Evolutionary conservation across 495 filamentous ascomycete genomes (phyloP), one percentile per base, ranked within the genome.

Genomic region (Hyaloscypha finlandica): DNA sequence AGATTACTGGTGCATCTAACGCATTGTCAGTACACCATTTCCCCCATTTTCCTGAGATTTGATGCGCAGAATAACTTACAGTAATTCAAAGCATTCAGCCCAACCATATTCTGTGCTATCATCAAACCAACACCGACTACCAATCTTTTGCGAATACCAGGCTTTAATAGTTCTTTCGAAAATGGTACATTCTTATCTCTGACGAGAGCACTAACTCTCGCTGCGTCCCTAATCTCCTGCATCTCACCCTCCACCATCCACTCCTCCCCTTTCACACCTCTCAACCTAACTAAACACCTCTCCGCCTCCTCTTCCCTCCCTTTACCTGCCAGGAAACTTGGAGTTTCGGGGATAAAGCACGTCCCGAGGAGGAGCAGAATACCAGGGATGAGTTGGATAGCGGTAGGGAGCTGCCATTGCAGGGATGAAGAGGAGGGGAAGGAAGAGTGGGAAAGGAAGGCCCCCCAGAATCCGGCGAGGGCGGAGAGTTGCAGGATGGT

Each of bases 51-150:
- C 22, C 22, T 11, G 6, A 6, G 2, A 8, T 20, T 8, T 8
- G 19, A 53, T 20, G 51, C 22, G 8, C 19, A 60, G 9, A 16
- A 22, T n/a, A 25, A 61, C 32, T 29, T 39, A 48, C 20, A 66
- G 22, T 66, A 66, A 35, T 66, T 66, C 37, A 66, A 53, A 51
- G 64, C 64, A 53, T 66, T 66, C 39, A 66, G 55, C 19, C 64
- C 64, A 22, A 66, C 64, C 64, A 66, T 66, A 39, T 66, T 66
- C 39, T 66, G 64, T 2, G 64, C 64, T 32, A 66, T 39, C 64
- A 66, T 66, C 2, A 66, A 25, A n/a, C 64, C 64, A 22, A 66
- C 56, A 11, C 64, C 64, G 31, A 66, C 64, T 6, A 42, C 55
- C 4, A 66, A 29, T 19, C 64, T 45, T 12, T 33, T 30, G 29